phyloP scores from a whole-genome alignment of 2,329 filamentous ascomycete species.

The Hymenoscyphus infarciens region DNA sequence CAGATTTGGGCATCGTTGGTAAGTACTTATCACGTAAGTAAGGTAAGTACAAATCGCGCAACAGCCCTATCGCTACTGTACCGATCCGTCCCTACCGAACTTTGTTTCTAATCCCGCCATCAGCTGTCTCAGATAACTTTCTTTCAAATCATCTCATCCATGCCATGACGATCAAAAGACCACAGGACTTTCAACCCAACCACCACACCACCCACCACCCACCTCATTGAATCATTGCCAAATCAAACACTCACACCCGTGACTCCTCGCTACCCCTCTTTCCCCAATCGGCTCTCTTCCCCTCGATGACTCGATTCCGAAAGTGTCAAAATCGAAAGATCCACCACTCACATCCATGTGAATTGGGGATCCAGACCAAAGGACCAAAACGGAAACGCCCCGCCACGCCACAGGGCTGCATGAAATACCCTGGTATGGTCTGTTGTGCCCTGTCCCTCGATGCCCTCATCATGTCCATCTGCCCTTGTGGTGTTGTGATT shows the following conservation, averaged over 20 bases:
- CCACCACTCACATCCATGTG: neutral
- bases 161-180: too few relatives aligned
- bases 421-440: neutral
- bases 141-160: too few relatives aligned
- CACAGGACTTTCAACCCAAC: neutral
- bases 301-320: conserved; percentile 6
- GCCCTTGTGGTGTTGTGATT: too few relatives aligned
- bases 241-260: neutral
- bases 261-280: conserved; percentile 11
- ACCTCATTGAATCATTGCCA: neutral
- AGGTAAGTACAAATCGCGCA: too few relatives aligned
- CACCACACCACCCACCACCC: neutral
- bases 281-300: conserved; percentile 10
- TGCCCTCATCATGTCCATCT: too few relatives aligned
- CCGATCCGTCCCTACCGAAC: conserved; percentile 5
- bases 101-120: neutral
- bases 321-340: neutral
- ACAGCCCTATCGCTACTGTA: neutral
- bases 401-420: neutral
- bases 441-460: too few relatives aligned
- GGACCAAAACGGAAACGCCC: neutral
- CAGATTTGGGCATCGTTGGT: neutral
- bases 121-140: conserved; percentile 8
- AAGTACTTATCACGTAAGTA: neutral
- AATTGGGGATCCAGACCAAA: too few relatives aligned